Percentiles rank a stretch among this genome's conserved stretches.
phyloP scores from a whole-genome alignment of 495 filamentous ascomycete genomes.

The Pseudomonodictys pantanalensis region DNA sequence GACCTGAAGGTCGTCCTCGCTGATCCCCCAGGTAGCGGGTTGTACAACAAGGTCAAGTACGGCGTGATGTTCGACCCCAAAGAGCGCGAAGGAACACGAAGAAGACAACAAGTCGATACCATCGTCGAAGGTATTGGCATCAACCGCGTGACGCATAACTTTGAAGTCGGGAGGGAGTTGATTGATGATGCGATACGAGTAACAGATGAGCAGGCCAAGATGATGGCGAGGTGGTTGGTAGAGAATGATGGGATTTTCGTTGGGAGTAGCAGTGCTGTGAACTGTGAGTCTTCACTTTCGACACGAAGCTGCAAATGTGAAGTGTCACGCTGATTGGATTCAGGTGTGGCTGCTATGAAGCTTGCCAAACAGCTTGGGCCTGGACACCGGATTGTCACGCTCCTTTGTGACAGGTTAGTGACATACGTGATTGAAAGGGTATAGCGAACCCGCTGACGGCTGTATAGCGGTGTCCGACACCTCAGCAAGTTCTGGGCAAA shows the following conservation, averaged over 20 bases:
- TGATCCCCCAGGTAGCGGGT: conserved; percentile 88
- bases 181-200: conserved; percentile 90
- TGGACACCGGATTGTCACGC: conserved; percentile 80
- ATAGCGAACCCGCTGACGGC: not conserved
- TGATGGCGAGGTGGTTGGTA: conserved; percentile 92
- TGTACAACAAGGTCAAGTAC: conserved; percentile 85
- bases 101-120: conserved; percentile 87
- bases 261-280: conserved; percentile 91
- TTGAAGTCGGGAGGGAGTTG: conserved; percentile 77
- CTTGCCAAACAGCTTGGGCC: conserved; percentile 71
- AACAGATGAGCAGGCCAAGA: conserved; percentile 84
- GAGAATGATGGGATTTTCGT: conserved; percentile 95
- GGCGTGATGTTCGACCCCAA: conserved; percentile 93
- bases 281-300: conserved; percentile 62
- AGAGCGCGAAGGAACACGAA: conserved; percentile 84
- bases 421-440: not conserved
- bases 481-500: conserved; percentile 91
- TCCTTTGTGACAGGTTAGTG: conserved; percentile 68
- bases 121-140: conserved; percentile 96
- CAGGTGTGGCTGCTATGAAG: conserved; percentile 77
- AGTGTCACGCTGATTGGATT: conserved; percentile 9
- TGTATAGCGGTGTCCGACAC: conserved; percentile 69
- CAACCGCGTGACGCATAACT: conserved; percentile 87
- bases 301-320: not conserved
- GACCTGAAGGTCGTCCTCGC: conserved; percentile 74